Evolutionary conservation across 768 basidiomycete species (phyloP), one percentile per base, ranked within the genome.

Genomic region (Sarcomyxa edulis): DNA sequence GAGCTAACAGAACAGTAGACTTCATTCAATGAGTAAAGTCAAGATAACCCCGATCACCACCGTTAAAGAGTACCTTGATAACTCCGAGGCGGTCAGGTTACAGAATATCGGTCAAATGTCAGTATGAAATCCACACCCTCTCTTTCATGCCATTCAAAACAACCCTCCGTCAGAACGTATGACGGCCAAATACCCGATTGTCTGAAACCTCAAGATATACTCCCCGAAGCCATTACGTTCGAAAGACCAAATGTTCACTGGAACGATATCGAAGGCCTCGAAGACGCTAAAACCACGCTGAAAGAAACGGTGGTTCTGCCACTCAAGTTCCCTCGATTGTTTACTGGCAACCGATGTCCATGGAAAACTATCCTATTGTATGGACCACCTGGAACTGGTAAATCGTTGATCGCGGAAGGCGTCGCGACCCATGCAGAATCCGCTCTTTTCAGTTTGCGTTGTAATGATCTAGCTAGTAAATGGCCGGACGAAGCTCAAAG

Each of bases 401-500:
- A 99, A 66, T 88, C 84, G 30, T 98, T 84, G 57, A 75, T 99
- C 30, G 96, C 96, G 2, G 98, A 99, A 60, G 96, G 96, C 0
- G 96, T 99, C 18, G 96, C 96, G 12, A 99, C 96, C 10, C 96
- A 99, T 62, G 93, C 96, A 37, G 97, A 98, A 67, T 92, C 92
- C 61, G 97, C 95, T 6, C 98, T 99, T 72, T 98, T 95, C 67
- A 90, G 85, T 48, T 92, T 99, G 44, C 91, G 87, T 53, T 92
- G 89, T 16, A 84, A 82, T 57, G 96, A 98, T 55, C 70, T 99
- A 39, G 96, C 98, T 39, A 94, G 91, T 61, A 99, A 98, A 60
- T 99, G 96, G 96, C 96, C 97, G 67, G 96, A 96, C 42, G 96
- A 99, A 61, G 94, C 91, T 4, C 95, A 98, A 65, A 71, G 95